Conservation (phyloP, 2,329 filamentous ascomycete species). For the Escovopsis sp. region DNA sequence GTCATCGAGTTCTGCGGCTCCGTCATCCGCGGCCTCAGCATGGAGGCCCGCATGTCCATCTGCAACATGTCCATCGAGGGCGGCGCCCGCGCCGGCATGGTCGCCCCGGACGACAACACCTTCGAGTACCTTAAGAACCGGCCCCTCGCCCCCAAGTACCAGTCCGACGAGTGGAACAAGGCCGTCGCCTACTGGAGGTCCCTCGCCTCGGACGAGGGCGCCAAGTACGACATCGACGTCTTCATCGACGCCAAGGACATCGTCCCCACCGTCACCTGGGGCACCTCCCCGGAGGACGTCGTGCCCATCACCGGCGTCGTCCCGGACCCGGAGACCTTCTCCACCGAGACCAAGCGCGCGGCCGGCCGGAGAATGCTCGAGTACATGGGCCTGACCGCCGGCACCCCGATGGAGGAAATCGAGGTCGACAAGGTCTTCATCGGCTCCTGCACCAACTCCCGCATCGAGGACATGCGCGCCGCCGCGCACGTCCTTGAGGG, state of each 20-base stretch:
- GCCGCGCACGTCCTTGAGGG: constrained; percentile 79
- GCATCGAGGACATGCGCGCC: constrained; percentile 86
- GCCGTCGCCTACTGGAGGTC: constrained; percentile 79
- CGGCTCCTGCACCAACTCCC: constrained; percentile 91
- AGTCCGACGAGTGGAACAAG: constrained; percentile 77
- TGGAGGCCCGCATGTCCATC: constrained; percentile 97
- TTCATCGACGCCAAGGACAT: constrained; percentile 89
- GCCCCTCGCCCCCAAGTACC: constrained; percentile 72
- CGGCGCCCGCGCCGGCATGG: constrained; percentile 89
- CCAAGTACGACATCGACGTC: constrained; percentile 80
- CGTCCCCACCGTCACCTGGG: constrained; percentile 86
- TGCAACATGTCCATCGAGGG: constrained; percentile 99
- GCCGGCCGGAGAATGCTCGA: constrained; percentile 70
- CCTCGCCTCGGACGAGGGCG: constrained; percentile 71
- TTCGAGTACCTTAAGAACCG: constrained; percentile 90
- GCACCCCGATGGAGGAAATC: constrained; percentile 86
- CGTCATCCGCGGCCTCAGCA: constrained; percentile 74
- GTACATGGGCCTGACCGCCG: constrained; percentile 87
- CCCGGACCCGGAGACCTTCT: constrained; percentile 76
- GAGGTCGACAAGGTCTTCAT: constrained; percentile 92
- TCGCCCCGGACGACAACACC: constrained; percentile 85
- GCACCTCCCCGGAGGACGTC: constrained; percentile 90
- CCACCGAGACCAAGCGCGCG: constrained; percentile 63
- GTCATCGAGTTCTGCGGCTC: constrained; percentile 98
- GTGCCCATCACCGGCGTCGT: constrained; percentile 87